Conservation (phyloP, 768 basidiomycete genomes). For the Leccinellum luteum region DNA sequence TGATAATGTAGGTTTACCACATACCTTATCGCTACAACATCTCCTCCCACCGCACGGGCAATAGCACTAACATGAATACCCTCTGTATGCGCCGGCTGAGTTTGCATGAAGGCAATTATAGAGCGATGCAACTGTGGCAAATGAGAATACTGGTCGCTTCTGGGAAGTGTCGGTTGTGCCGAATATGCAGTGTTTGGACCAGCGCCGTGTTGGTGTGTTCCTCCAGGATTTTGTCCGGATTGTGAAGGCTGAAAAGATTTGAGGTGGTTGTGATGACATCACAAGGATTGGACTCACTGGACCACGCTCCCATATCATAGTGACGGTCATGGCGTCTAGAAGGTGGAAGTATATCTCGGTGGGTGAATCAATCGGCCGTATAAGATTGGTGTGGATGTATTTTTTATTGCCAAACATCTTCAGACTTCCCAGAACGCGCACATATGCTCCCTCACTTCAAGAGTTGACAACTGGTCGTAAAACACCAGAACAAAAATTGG, state of each 20-base stretch:
- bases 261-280: neutral
- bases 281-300: conserved; percentile 42
- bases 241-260: conserved; percentile 30
- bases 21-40: conserved; percentile 65
- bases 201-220: conserved; percentile 8
- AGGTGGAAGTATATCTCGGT: conserved; percentile 84
- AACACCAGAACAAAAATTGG: conserved; percentile 1
- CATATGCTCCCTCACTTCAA: conserved; percentile 68
- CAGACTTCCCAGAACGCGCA: conserved; percentile 77
- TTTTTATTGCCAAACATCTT: conserved; percentile 80
- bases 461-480: neutral
- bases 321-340: conserved; percentile 70
- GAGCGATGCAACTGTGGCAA: conserved; percentile 58
- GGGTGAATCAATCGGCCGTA: conserved; percentile 64
- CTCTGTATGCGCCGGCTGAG: conserved; percentile 47
- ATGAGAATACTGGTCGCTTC: conserved; percentile 48
- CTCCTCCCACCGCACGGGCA: conserved; percentile 57
- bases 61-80: conserved; percentile 77
- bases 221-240: conserved; percentile 26
- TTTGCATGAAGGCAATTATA: conserved; percentile 64
- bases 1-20: conserved; percentile 5
- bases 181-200: conserved; percentile 43
- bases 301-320: conserved; percentile 63
- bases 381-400: conserved; percentile 76
- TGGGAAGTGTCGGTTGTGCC: conserved; percentile 30